Evolutionary conservation across 192 early-diverging fungal genomes (phyloP).

Genomic region (Chytriomyces confervae): DNA sequence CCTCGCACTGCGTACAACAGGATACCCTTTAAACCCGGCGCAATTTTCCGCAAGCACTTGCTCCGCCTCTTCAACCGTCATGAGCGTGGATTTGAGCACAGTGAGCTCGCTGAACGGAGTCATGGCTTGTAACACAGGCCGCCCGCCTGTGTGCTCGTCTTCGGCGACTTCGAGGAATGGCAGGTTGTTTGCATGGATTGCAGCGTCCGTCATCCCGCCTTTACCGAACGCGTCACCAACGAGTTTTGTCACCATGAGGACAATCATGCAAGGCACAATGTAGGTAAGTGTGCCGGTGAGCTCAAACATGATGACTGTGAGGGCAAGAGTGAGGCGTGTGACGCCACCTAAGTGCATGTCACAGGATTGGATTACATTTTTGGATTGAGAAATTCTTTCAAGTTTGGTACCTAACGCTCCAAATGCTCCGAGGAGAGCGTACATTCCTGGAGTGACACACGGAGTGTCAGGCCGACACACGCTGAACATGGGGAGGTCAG

Average conservation of each 20-base stretch:
- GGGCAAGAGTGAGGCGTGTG: slow-evolving; percentile 35
- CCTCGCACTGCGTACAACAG: slow-evolving; percentile 13
- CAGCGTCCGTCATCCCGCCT: slow-evolving; percentile 42
- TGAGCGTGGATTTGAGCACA: slow-evolving; percentile 39
- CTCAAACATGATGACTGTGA: slow-evolving; percentile 99
- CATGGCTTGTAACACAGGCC: slow-evolving; percentile 49
- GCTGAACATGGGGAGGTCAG: slow-evolving; percentile 43
- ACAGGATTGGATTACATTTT: slow-evolving; percentile 23
- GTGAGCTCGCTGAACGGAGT: slow-evolving; percentile 63
- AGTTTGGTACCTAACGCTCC: slow-evolving; percentile 73
- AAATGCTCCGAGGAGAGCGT: slow-evolving; percentile 93
- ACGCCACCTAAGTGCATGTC: slow-evolving; percentile 41
- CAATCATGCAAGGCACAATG: slow-evolving; percentile 75
- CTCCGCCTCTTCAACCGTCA: slow-evolving; percentile 40
- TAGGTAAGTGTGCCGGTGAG: slow-evolving; percentile 96
- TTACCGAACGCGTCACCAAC: slow-evolving; percentile 60
- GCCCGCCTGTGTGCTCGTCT: slow-evolving; percentile 63
- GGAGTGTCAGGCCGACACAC: slow-evolving; percentile 49
- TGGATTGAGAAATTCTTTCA: slow-evolving; percentile 51
- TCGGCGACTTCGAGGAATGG: slow-evolving; percentile 59
- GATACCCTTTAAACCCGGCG: slow-evolving; percentile 7
- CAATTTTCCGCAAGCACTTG: slow-evolving; percentile 2
- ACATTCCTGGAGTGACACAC: slow-evolving; percentile 85
- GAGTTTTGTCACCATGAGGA: slow-evolving; percentile 68
- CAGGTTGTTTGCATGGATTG: slow-evolving; percentile 45